Percentiles rank a stretch among this genome's conserved stretches.
Evolutionary conservation across 306 rosid genomes (phyloP).

Genomic region (Pachyrhizus erosus): DNA sequence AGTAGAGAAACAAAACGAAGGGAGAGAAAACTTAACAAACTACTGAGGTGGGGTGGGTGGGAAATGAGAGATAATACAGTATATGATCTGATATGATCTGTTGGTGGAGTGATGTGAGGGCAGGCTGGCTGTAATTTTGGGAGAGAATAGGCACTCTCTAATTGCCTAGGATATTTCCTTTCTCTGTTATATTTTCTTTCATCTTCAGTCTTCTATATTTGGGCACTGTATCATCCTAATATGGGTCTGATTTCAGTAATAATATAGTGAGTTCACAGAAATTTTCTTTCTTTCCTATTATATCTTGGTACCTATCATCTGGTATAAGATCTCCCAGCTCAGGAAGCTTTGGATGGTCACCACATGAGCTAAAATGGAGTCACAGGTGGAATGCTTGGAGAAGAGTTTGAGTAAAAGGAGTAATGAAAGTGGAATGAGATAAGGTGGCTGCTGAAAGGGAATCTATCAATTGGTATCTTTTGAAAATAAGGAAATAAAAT

Average conservation of each 20-base stretch:
- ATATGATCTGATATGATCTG: not conserved
- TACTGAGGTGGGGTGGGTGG: not conserved
- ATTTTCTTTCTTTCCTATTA: not conserved
- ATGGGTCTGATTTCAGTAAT: not conserved
- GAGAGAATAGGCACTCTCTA: not conserved
- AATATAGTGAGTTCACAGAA: not conserved
- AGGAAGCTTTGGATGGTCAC: not conserved
- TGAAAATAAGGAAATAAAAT: too few relatives aligned
- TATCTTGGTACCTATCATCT: not conserved
- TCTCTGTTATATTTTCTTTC: not conserved
- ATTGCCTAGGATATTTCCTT: not conserved
- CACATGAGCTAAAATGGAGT: not conserved
- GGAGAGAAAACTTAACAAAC: not conserved
- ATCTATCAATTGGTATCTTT: not conserved
- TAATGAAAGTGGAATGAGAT: not conserved
- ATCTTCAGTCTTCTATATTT: not conserved
- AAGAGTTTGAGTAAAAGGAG: not conserved
- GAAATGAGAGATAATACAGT: not conserved
- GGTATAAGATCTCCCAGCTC: not conserved
- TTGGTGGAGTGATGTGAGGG: not conserved
- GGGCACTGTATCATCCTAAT: not conserved
- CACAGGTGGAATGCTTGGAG: not conserved
- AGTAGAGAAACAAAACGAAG: not conserved
- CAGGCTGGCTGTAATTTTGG: not conserved
- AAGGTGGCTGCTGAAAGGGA: not conserved